phyloP scores from a whole-genome alignment of 176 grass and related monocot genomes.

The Phoenix roebelenii region DNA sequence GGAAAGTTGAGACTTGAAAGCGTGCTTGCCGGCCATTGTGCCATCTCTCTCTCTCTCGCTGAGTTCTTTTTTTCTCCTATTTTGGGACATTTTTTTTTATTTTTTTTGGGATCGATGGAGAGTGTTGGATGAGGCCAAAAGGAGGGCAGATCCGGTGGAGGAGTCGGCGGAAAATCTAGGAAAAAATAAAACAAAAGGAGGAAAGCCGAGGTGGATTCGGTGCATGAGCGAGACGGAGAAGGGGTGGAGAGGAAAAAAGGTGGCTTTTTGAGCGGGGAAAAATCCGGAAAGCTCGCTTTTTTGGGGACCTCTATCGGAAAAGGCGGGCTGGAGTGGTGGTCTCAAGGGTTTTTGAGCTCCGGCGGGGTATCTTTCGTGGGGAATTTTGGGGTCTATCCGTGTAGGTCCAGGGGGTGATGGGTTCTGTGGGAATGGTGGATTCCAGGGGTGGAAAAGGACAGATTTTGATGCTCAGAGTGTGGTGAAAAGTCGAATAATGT shows the following conservation, averaged over 20 bases:
- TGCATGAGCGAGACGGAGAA: constrained; percentile 17
- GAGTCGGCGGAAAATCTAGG: constrained; percentile 19
- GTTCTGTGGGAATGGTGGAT: constrained; percentile 1
- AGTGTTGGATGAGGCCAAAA: constrained; percentile 20
- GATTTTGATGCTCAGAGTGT: too few species aligned
- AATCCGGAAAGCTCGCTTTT: background rate
- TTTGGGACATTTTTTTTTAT: constrained; percentile 17
- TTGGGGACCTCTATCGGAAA: constrained; percentile 11
- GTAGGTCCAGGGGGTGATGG: background rate
- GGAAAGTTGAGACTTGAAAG: constrained; percentile 68
- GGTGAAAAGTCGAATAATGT: too few species aligned
- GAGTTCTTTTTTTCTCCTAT: background rate
- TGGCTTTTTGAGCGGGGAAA: background rate
- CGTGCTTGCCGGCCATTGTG: constrained; percentile 96
- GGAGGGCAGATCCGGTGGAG: constrained; percentile 18
- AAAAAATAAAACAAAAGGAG: background rate
- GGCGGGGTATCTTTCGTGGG: too few species aligned
- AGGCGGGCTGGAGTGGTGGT: background rate
- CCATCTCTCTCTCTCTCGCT: background rate
- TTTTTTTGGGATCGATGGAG: background rate
- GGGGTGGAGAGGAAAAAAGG: background rate
- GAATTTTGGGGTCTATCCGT: background rate
- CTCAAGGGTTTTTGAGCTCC: too few species aligned
- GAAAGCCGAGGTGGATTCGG: constrained; percentile 1
- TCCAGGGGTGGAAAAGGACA: background rate